Conservation (phyloP, 2,329 filamentous ascomycete species). For the Blastomyces percursus region DNA sequence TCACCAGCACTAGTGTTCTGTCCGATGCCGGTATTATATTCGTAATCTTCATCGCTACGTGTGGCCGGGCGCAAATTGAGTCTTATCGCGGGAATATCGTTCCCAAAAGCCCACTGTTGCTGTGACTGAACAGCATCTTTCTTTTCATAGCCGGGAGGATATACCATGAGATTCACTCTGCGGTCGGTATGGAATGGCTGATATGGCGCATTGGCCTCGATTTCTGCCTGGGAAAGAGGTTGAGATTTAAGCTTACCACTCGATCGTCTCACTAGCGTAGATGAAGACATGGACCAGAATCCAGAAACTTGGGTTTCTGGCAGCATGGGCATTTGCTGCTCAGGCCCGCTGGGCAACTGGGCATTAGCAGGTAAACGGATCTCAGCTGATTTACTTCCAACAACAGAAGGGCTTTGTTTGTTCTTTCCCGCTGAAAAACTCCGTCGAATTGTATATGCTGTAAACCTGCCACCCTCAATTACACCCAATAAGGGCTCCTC, state of each 20-base stretch:
- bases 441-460: conserved; percentile 34
- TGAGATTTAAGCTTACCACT: conserved; percentile 27
- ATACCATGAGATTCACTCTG: conserved; percentile 67
- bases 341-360: conserved; percentile 47
- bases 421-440: conserved; percentile 43
- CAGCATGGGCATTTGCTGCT: conserved; percentile 44
- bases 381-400: conserved; percentile 51
- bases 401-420: conserved; percentile 44
- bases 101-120: conserved; percentile 44
- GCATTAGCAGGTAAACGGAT: conserved; percentile 55
- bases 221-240: conserved; percentile 68
- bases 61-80: conserved; percentile 34
- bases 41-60: conserved; percentile 31
- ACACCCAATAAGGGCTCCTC: conserved; percentile 34
- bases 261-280: conserved; percentile 28
- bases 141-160: conserved; percentile 32
- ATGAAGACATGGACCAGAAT: conserved; percentile 33
- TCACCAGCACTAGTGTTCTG: conserved; percentile 26
- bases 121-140: conserved; percentile 31
- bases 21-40: conserved; percentile 24
- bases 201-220: conserved; percentile 90
- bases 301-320: conserved; percentile 29
- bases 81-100: conserved; percentile 38
- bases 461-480: conserved; percentile 36
- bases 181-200: conserved; percentile 92